A percentile compares a stretch with the other conserved stretches of the same genome.
Conservation (phyloP, 805 yeast species). For the Yarrowia keelungensis region DNA sequence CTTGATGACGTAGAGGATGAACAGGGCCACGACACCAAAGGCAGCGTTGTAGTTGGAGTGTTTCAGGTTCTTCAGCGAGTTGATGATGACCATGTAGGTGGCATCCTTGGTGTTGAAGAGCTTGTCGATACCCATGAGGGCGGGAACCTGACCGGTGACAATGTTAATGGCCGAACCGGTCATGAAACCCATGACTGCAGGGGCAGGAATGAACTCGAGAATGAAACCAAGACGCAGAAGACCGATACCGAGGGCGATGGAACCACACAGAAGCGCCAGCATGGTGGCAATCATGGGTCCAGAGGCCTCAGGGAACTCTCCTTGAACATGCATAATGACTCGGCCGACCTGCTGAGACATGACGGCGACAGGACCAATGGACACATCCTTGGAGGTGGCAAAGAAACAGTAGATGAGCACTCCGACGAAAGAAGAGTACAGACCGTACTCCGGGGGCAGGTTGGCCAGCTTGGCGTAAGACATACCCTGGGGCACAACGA, state of each 20-base stretch:
- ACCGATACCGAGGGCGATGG: conserved; percentile 83
- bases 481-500: conserved; percentile 94
- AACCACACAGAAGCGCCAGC: conserved; percentile 82
- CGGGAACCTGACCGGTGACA: conserved; percentile 85
- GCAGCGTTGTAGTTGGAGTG: conserved; percentile 81
- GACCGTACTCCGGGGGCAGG: conserved; percentile 80
- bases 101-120: conserved; percentile 74
- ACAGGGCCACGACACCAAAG: conserved; percentile 79
- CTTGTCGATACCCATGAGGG: conserved; percentile 72
- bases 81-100: conserved; percentile 71
- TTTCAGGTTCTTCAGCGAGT: conserved; percentile 74
- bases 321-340: conserved; percentile 70
- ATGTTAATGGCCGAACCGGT: conserved; percentile 90
- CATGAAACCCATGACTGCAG: conserved; percentile 95
- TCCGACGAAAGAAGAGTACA: conserved; percentile 91
- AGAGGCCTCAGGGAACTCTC: conserved; percentile 54
- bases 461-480: conserved; percentile 90
- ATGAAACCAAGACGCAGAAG: conserved; percentile 83
- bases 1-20: conserved; percentile 76
- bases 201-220: conserved; percentile 85
- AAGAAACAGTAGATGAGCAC: conserved; percentile 86
- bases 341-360: conserved; percentile 88
- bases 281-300: conserved; percentile 82
- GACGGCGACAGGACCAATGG: conserved; percentile 97
- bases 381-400: conserved; percentile 94